phyloP scores from a whole-genome alignment of 192 early-diverging fungal genomes.

The Coemansia sp. region DNA sequence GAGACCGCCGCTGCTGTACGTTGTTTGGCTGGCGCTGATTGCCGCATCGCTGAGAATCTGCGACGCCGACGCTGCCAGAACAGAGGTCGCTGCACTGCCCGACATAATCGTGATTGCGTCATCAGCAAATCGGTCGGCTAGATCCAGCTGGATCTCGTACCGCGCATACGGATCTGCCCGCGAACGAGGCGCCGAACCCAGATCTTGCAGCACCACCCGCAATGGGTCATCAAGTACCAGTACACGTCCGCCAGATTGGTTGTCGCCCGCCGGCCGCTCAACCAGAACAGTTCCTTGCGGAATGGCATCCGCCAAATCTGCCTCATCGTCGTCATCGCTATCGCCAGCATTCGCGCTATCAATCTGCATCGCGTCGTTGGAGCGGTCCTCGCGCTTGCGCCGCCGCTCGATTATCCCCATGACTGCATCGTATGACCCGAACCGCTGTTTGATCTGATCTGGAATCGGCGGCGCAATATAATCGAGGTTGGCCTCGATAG shows the following conservation, averaged over 20 bases:
- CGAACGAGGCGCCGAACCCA: constrained; percentile 60
- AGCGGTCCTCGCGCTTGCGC: constrained; percentile 41
- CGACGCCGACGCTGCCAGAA: constrained; percentile 52
- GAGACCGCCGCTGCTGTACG: constrained; percentile 51
- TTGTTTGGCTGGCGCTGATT: constrained; percentile 48
- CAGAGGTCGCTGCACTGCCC: constrained; percentile 52
- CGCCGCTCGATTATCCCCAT: constrained; percentile 53
- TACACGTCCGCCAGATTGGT: constrained; percentile 26
- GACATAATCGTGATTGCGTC: constrained; percentile 57
- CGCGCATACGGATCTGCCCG: constrained; percentile 52
- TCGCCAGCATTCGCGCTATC: background rate
- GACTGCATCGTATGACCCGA: constrained; percentile 53
- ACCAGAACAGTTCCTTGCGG: constrained; percentile 55
- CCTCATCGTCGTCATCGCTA: constrained; percentile 48
- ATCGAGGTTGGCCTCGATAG: constrained; percentile 77
- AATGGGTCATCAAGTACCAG: constrained; percentile 63
- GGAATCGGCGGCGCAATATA: constrained; percentile 63
- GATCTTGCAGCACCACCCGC: constrained; percentile 64
- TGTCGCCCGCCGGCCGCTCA: constrained; percentile 34
- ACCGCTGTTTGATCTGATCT: constrained; percentile 55
- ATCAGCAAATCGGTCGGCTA: constrained; percentile 62
- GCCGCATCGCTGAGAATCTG: constrained; percentile 57
- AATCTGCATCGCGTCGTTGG: constrained; percentile 14
- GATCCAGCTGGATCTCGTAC: constrained; percentile 54
- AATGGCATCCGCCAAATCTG: constrained; percentile 49